Evolutionary conservation across 2,329 filamentous ascomycete species (phyloP).

Genomic region (Gaeumannomyces sp.): DNA sequence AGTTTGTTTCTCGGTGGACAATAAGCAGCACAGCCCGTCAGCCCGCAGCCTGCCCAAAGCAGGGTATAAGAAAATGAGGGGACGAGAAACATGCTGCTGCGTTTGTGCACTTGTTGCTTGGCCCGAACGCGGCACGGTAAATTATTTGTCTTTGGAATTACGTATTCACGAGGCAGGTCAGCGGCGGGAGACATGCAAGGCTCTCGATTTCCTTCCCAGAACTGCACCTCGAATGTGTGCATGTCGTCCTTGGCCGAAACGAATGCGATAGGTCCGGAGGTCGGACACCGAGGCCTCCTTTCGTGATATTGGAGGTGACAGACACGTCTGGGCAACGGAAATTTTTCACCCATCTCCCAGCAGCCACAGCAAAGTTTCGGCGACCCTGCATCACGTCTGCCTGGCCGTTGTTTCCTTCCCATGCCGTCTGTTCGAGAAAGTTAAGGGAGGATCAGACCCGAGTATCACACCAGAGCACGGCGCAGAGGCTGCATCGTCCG

Average conservation of each 20-base stretch:
- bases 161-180: neutral
- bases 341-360: neutral
- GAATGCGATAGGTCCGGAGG: neutral
- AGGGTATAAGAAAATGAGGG: neutral
- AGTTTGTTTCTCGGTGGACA: neutral
- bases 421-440: too few species aligned
- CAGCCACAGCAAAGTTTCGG: neutral
- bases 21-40: neutral
- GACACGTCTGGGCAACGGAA: neutral
- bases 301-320: neutral
- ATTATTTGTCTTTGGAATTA: neutral
- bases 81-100: neutral
- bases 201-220: neutral
- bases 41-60: neutral
- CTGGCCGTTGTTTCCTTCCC: too few species aligned
- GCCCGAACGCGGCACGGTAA: neutral
- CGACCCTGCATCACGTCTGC: too few species aligned
- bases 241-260: neutral
- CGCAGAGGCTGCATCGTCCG: neutral
- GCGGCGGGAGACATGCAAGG: neutral
- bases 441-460: neutral
- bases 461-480: neutral
- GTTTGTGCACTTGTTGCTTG: neutral
- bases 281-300: neutral
- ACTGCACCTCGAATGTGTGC: neutral